Conservation (phyloP, 345 rosid species). For the Populus tremula region DNA sequence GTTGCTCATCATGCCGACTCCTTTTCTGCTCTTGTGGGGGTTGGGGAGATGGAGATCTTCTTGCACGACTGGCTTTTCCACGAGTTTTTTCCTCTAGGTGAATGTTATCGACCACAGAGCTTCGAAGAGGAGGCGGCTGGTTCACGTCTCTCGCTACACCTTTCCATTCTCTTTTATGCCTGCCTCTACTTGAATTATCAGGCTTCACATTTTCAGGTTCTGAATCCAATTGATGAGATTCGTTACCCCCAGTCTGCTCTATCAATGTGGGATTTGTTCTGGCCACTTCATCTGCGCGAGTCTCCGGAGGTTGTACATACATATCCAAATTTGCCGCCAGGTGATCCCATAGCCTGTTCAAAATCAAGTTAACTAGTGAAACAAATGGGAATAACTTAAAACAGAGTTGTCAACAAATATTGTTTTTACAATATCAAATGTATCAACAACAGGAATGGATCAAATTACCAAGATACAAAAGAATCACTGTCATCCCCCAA, state of each 20-base stretch:
- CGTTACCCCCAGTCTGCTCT: constrained; percentile 34
- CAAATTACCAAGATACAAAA: constrained; percentile 76
- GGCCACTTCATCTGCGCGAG: constrained; percentile 28
- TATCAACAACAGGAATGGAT: constrained; percentile 2
- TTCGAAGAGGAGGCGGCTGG: constrained; percentile 62
- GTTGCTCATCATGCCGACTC: constrained; percentile 46
- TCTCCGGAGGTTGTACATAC: constrained; percentile 48
- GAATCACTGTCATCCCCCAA: constrained; percentile 84
- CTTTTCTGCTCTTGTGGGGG: constrained; percentile 51
- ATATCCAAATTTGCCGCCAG: constrained; percentile 57
- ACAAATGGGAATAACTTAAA: neutral
- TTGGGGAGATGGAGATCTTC: constrained; percentile 55
- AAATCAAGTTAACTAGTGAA: constrained; percentile 6
- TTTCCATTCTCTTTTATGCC: constrained; percentile 69
- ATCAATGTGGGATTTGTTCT: constrained; percentile 26
- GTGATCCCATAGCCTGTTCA: constrained; percentile 95
- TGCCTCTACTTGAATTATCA: constrained; percentile 34
- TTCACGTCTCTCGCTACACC: constrained; percentile 46
- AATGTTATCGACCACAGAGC: constrained; percentile 51
- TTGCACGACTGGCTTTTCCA: constrained; percentile 33
- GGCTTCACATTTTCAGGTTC: constrained; percentile 49
- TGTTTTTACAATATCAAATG: neutral
- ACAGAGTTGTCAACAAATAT: neutral
- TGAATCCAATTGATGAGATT: constrained; percentile 33
- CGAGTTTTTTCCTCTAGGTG: constrained; percentile 43